Base-by-base conservation (phyloP, 768 basidiomycete genomes). In the Tylopilus plumbeoviolaceoides region DNA sequence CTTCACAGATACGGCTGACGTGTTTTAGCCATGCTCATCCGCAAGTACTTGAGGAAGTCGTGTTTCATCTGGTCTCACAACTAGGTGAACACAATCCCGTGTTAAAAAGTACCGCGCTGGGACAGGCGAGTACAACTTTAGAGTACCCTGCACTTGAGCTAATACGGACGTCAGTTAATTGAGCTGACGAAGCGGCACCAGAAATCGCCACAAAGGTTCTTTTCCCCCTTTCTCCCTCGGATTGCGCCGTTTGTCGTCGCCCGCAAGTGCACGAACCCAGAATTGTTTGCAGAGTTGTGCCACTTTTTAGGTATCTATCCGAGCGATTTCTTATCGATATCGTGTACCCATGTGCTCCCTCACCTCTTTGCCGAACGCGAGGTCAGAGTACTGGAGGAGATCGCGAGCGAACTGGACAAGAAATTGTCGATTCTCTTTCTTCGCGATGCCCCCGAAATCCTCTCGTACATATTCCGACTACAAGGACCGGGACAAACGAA, bases 401-500 rank as follows among this genome's bases (percentile, higher is more conserved):
- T 95, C 17, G 74, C 84, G 4, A 71, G 67, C 41, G 78, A 83
- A 47, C 63, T 87, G 7, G 70, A 68, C 17, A 68, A 67, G 45
- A 73, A 71, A 14, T 60, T 78, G 14, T 76, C 79, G 3, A 61
- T 72, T 8, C 67, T 88, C 41, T 78, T 88, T 57, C 60, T 85
- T 18, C 73, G 79, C n/a, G 73, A 83, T 51, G 74, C 79, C 0
- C 74, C 80, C 30, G 70, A 79, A 14, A 81, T 91, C 35, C 73
- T 93, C 11, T 81, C 88, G 1, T 73, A 83, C 53, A 73, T 88
- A 1, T 86, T 88, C 62, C 76, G 87, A 38, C 68, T 88, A 10
- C 74, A 76, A 15, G 77, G 73, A 7, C 73, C 78, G 9, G 73
- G 73, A 2, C 75, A 81, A 56, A 85, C 85, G 11, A 78, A 78